phyloP scores from a whole-genome alignment of 2,329 filamentous ascomycete genomes.

The Aspergillus clavatus region DNA sequence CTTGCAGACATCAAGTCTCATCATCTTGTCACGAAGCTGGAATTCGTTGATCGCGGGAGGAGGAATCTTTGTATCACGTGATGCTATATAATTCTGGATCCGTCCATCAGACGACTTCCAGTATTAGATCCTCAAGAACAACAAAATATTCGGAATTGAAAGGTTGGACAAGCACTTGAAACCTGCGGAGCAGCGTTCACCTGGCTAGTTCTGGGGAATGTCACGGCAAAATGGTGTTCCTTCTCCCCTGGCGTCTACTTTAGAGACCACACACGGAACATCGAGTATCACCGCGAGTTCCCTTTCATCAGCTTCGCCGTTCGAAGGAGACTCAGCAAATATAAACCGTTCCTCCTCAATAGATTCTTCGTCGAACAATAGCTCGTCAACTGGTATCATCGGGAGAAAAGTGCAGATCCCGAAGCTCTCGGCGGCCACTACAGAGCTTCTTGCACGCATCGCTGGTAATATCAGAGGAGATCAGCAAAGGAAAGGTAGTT shows the following conservation, averaged over 20 bases:
- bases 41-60: neutral
- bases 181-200: constrained; percentile 1
- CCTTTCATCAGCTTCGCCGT: constrained; percentile 12
- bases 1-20: too few species aligned
- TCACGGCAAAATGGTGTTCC: constrained; percentile 22
- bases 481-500: constrained; percentile 12
- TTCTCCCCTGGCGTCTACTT: constrained; percentile 18
- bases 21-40: too few species aligned
- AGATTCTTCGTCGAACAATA: constrained; percentile 6
- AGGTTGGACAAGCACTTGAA: neutral
- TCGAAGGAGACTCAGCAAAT: neutral
- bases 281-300: constrained; percentile 7
- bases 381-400: constrained; percentile 6
- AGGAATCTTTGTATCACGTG: constrained; percentile 23
- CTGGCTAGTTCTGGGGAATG: constrained; percentile 14
- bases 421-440: constrained; percentile 23
- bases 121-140: constrained; percentile 1
- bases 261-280: constrained; percentile 18
- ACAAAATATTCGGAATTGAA: constrained; percentile 1
- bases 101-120: constrained; percentile 5
- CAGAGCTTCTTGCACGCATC: constrained; percentile 23
- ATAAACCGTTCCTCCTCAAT: constrained; percentile 9
- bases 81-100: constrained; percentile 27
- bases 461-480: constrained; percentile 16
- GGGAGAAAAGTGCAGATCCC: constrained; percentile 19